phyloP scores from a whole-genome alignment of 2,329 filamentous ascomycete species.

The Alternaria triticina region DNA sequence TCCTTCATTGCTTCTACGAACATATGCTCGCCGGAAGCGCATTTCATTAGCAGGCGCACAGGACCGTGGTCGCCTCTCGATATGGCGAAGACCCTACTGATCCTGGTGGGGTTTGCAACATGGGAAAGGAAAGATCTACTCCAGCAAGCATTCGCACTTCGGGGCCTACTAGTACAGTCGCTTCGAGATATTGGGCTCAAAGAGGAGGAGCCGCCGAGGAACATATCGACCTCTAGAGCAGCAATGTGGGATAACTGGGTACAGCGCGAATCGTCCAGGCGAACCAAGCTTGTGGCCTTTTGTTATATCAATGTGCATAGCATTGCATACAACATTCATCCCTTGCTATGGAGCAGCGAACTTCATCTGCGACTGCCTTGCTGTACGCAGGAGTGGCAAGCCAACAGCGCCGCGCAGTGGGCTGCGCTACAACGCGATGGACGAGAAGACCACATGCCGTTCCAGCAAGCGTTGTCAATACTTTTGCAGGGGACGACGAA shows the following conservation, averaged over 20 bases:
- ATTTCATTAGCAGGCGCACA: conserved; percentile 12
- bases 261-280: conserved; percentile 34
- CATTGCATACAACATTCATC: conserved; percentile 41
- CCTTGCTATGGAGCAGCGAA: conserved; percentile 38
- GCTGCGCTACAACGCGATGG: conserved; percentile 28
- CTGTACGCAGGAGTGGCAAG: conserved; percentile 35
- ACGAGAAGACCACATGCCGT: conserved; percentile 34
- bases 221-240: conserved; percentile 23
- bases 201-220: conserved; percentile 20
- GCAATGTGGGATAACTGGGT: conserved; percentile 41
- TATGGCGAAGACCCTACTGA: conserved; percentile 36
- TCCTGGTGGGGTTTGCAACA: conserved; percentile 40
- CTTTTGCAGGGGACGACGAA: conserved; percentile 27
- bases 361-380: conserved; percentile 36
- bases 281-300: conserved; percentile 41
- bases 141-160: conserved; percentile 39
- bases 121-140: conserved; percentile 41
- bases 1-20: conserved; percentile 24
- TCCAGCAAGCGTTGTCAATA: conserved; percentile 36
- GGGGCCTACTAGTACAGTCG: conserved; percentile 34
- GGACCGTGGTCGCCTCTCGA: conserved; percentile 38
- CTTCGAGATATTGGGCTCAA: conserved; percentile 37
- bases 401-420: conserved; percentile 36
- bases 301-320: conserved; percentile 44
- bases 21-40: conserved; percentile 13